Evolutionary conservation across 495 filamentous ascomycete species (phyloP), one percentile per base, ranked within the genome.

Genomic region (Astrothelium subdiscretum): DNA sequence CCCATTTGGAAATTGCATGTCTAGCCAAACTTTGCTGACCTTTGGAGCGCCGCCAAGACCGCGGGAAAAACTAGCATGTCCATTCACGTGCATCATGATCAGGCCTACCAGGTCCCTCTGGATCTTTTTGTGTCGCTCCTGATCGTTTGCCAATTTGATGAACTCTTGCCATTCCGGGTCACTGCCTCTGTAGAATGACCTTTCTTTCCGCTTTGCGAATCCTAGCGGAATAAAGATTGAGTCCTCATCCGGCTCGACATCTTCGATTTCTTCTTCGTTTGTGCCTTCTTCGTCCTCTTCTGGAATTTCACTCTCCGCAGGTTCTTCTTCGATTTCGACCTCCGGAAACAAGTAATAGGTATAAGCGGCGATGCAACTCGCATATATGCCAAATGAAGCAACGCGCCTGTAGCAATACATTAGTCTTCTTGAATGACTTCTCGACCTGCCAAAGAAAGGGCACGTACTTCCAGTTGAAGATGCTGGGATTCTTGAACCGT

Each of bases 151-250:
- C 24, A 89, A 73, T 40, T 78, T 80, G 22, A 82, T 66, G 64
- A 88, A 91, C 51, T 79, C 75, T 66, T 81, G 76, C 87, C 86
- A 91, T 70, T 91, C 89, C 2, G 88, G 86, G 69, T 88, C 85
- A 2, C 74, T 78, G 27, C 78, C 75, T 26, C 78, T 75, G 71
- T 90, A 92, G 15, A 72, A 82, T 48, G 70, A 73, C 31, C 71
- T 73, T 69, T 74, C 76, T 69, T 65, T 76, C 75, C 74, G 75
- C 58, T 66, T 82, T 68, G 75, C 72, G 69, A 77, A 79, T n/a
- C 78, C 75, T 31, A 91, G 71, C 1, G 87, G 86, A 44, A 92
- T 81, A 66, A 92, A 91, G 1, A 84, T 62, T 13, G 67, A 65
- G 38, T 74, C 71, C 51, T 79, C 65, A 20, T 67, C 57, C 20